phyloP scores from a whole-genome alignment of 768 basidiomycete species.

The Exidia glandulosa region DNA sequence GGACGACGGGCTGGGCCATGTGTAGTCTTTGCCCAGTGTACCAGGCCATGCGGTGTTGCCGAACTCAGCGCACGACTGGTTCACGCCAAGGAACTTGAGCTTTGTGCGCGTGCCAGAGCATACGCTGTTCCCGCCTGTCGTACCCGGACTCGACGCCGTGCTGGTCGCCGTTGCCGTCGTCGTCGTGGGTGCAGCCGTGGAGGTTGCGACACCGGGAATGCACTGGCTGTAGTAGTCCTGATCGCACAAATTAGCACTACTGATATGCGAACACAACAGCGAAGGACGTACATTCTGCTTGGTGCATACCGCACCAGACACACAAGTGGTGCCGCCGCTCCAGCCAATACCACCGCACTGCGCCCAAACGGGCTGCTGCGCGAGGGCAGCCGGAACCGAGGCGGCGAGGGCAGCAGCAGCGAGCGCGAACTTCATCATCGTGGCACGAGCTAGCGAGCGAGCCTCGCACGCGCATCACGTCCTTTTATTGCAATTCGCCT shows the following conservation, averaged over 20 bases:
- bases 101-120: constrained; percentile 37
- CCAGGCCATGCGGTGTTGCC: constrained; percentile 40
- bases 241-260: neutral
- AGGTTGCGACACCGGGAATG: constrained; percentile 14
- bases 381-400: neutral
- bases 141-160: constrained; percentile 13
- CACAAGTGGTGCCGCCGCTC: neutral
- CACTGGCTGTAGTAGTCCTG: neutral
- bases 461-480: too few species aligned
- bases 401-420: neutral
- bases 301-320: neutral
- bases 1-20: constrained; percentile 33
- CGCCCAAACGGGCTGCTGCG: neutral
- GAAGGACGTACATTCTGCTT: too few species aligned
- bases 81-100: constrained; percentile 55
- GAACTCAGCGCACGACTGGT: constrained; percentile 53
- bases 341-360: neutral
- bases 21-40: constrained; percentile 31
- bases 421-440: neutral
- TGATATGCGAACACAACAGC: neutral
- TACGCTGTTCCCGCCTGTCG: constrained; percentile 5
- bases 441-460: too few species aligned
- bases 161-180: constrained; percentile 17
- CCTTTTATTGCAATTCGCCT: too few species aligned
- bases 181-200: constrained; percentile 15